Evolutionary conservation across 75 land plant species (phyloP), one percentile per base, ranked within the genome.

Genomic region (Pinus albicaulis): DNA sequence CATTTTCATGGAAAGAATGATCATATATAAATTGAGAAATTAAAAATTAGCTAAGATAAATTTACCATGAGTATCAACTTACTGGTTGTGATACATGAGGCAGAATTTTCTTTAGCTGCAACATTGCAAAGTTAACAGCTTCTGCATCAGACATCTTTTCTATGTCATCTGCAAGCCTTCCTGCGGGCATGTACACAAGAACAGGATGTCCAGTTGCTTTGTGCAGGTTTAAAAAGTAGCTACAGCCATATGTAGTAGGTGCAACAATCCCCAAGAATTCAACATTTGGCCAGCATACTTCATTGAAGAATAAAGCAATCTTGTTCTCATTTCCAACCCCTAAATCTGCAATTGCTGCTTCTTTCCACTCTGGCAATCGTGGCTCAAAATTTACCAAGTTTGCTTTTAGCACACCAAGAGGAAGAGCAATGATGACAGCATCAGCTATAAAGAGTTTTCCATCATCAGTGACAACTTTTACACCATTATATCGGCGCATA

Each of bases 141-240:
- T 71, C 87, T 65, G 75, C 87, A 73, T 87, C 88, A 20, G 84
- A 85, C 62, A 85, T 48, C 48, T 78, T 81, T 78, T 87, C 89
- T 36, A 87, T 80, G 65, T 87, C 89, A 71, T 85, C 76, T 20
- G 89, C 89, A 65, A 85, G 81, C 38, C 83, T 87, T 65, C 89
- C 89, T 60, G 89, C 84, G 20, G 88, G 87, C 89, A 87, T 87
- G 81, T 85, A 87, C 0, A 87, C 84, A 69, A 87, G 83, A 75
- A 85, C 89, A 58, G 87, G 88, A 56, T 87, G 83, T 12, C 89
- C 89, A 48, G 89, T 85, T 5, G 87, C 87, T 66, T 87, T 84
- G 89, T 85, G 88, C 69, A 87, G 77, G 59, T 87, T 87, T 65
- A 87, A 65, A 69, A 87, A 87, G 70, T 87, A 87, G 78, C 89